Evolutionary conservation across 768 basidiomycete genomes (phyloP), one percentile per base, ranked within the genome.

Genomic region (Coprinopsis strossmayeri): DNA sequence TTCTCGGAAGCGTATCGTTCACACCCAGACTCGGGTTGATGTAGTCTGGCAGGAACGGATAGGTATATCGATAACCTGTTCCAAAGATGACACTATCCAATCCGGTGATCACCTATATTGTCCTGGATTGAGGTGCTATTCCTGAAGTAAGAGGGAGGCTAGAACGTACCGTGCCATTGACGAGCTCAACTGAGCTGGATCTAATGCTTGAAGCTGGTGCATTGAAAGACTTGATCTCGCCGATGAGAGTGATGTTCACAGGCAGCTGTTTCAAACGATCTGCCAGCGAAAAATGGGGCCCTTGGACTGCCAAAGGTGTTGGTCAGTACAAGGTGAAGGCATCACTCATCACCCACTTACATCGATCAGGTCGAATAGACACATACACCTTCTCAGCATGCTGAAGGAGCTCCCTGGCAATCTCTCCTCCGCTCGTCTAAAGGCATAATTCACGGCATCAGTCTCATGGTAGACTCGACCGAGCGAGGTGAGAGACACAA

Each of bases 31-130:
- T 53, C 0, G 60, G 45, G 39, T 63, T 61, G 56, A 70, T 68
- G 52, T 66, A 69, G 28, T 72, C 62, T 0, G 68, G 64, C 1
- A 76, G 57, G 66, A 73, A 74, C 4, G 72, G 71, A 55, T 67
- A 72, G 0, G 67, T 63, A 51, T 73, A 71, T n/a, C 68, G 64
- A 56, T 64, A 73, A n/a, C 72, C 72, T 1, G 71, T 70, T 0
- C 63, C 65, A 51, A 71, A 67, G 39, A 72, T 62, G 45, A 72
- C 53, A 9, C 55, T 57, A 50, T 67, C 65, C 23, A 73, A 54
- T 9, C 67, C 67, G 26, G 56, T 59, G 44, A 74, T 55, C 26
- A 63, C 51, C 64, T 64, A 30, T 24, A 11, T 2, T 17, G 45
- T 5, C 3, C 35, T 28, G 5, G n/a, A 38, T 18, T 5, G 37